Percentiles rank a stretch among this genome's conserved stretches.
Conservation (phyloP, 345 rosid species). For the Noccaea caerulescens region DNA sequence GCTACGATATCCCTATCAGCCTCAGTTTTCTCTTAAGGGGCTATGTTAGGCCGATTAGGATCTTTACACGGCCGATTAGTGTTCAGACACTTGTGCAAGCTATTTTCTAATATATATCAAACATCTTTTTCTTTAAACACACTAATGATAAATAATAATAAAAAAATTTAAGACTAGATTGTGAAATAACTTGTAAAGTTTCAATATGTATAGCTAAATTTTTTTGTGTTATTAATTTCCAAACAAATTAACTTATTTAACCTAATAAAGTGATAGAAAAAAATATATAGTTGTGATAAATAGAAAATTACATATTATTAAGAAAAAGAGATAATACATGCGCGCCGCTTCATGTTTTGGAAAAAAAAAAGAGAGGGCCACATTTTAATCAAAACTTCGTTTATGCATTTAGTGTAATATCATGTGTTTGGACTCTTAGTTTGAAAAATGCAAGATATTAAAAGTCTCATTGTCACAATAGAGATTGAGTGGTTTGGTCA, state of each 20-base stretch:
- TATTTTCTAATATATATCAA: not conserved
- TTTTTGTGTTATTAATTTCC: no score
- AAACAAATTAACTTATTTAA: no score
- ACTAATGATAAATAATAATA: not conserved
- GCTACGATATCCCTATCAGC: not conserved
- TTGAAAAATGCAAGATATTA: not conserved
- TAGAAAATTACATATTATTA: not conserved
- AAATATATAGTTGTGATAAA: not conserved
- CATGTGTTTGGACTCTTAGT: constrained; percentile 3
- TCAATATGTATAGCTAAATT: not conserved
- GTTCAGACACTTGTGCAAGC: not conserved
- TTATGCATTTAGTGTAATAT: not conserved
- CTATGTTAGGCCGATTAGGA: not conserved
- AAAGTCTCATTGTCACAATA: not conserved
- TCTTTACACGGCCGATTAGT: not conserved
- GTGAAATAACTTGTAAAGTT: not conserved
- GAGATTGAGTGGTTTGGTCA: not conserved
- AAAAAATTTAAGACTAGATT: not conserved
- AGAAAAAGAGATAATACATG: not conserved
- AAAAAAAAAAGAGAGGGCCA: not conserved
- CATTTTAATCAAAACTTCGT: not conserved
- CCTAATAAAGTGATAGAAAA: not conserved
- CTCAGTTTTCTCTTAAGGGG: not conserved
- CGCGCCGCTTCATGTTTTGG: not conserved
- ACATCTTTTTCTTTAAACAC: not conserved